Evolutionary conservation across 768 basidiomycete species (phyloP).

Genomic region (Suillus fuscotomentosus): DNA sequence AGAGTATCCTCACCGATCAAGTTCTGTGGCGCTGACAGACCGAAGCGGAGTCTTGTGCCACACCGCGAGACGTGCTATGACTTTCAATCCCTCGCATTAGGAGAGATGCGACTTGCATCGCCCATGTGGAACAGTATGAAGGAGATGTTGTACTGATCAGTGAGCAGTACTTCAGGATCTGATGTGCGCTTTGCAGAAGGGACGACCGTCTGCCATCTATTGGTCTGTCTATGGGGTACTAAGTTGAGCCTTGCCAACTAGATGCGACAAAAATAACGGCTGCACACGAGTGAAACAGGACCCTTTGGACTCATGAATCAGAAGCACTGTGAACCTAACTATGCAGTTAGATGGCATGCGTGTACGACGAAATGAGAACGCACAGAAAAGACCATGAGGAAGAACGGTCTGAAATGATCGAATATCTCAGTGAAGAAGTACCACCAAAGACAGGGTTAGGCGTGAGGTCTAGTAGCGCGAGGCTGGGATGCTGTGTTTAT

Average conservation of each 20-base stretch:
- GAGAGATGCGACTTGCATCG: background rate
- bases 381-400: slow-evolving; percentile 92
- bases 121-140: no score
- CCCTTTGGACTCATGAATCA: no score
- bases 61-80: background rate
- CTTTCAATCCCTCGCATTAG: background rate
- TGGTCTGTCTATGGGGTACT: background rate
- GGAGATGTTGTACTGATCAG: no score
- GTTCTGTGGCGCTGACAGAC: background rate
- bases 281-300: background rate
- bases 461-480: slow-evolving; percentile 84
- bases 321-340: no score
- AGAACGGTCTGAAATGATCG: slow-evolving; percentile 95
- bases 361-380: slow-evolving; percentile 20
- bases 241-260: background rate
- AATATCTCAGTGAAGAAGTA: slow-evolving; percentile 99
- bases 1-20: background rate
- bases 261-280: background rate
- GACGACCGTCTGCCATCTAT: background rate
- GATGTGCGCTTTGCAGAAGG: background rate
- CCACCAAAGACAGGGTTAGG: slow-evolving; percentile 96
- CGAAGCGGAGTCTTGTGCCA: background rate
- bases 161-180: no score
- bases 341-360: background rate
- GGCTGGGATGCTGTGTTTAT: slow-evolving; percentile 38